Base-by-base conservation (phyloP, 1,139 yeast species). In the Pichia sp. region DNA sequence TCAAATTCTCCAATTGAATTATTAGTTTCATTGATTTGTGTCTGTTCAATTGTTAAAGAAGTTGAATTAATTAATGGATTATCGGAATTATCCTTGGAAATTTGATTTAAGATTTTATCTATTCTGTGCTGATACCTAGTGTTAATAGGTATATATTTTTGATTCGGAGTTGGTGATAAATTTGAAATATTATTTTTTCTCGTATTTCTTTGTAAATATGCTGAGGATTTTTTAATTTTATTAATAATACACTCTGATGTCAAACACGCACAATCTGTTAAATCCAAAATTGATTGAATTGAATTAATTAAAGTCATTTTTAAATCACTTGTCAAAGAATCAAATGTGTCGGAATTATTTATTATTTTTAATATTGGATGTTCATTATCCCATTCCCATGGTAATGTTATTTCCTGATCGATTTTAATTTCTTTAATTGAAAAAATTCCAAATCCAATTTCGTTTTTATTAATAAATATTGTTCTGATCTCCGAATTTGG, bases 341-440 rank as follows among this genome's bases (percentile, higher is more conserved):
- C 82, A 58, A 76, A 75, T 51, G 64, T 58, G 0, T 65, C 61
- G 11, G 38, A 35, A 4, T 68, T 66, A 29, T 66, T 64, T 36
- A 74, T 70, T 48, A 85, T 63, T 52, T 71, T 72, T 46, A 68
- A 67, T 33, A 87, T 84, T 2, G 97, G 96, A 60, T 89, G 96
- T 11, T 65, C 55, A 5, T 65, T 59, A 59, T 89, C 96, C 96
- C 96, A 90, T 51, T 83, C 87, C 97, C 97, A 90, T 2, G 78
- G 78, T 25, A 87, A 65, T 1, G 94, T 74, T 32, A 90, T 65
- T 61, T 90, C 97, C 35, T 77, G 73, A 35, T 80, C 87, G 12
- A 68, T 56, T 43, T 69, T 68, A 24, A 90, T 76, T 4, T 76
- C 75, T 43, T 71, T 74, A 1, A 74, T 62, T 0, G 96, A 78